Evolutionary conservation across 176 grass and related monocot species (phyloP), one percentile per base, ranked within the genome.

Genomic region (Olyra latifolia): DNA sequence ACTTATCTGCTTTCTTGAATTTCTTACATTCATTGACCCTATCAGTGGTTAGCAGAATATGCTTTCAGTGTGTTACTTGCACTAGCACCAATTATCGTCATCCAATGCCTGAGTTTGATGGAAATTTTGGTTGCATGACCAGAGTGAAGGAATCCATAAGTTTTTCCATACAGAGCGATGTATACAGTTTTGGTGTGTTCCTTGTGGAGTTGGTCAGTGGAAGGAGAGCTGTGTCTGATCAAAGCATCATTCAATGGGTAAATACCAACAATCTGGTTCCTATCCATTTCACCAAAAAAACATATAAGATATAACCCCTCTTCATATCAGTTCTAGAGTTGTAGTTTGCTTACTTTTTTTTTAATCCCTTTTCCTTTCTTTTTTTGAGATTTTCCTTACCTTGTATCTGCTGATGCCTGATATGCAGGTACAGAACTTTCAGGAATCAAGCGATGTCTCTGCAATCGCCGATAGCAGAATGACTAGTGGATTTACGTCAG

Each of bases 141-240:
- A 99, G 97, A 56, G 81, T 76, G 50, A 93, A 89, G 57, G 97
- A 88, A 53, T 79, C 93, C 14, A 91, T 81, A 50, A 77, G 23
- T 62, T 99, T 93, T 66, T 89, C 84, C 43, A 44, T 88, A 77
- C 86, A 82, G 73, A 96, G 87, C 13, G 93, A 99, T 85, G 84
- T 95, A 24, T 99, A 99, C 84, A 89, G 92, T 88, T 99, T 95
- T 59, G 97, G 97, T 10, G 88, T 99, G 27, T 99, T 99, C 82
- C 82, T 99, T 84, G 48, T 95, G 52, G 97, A 95, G 85, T 76
- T 99, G 80, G 64, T 95, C 65, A 91, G 88, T 41, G 97, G 97
- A 54, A 74, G 15, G 58, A 89, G 83, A 40, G 88, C 69, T 58
- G 39, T 42, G 20, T 88, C 82, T 69, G 88, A 95, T 84, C 87